Base-by-base conservation (phyloP, 768 basidiomycete genomes). In the Xerocomus brunneocitrinus region DNA sequence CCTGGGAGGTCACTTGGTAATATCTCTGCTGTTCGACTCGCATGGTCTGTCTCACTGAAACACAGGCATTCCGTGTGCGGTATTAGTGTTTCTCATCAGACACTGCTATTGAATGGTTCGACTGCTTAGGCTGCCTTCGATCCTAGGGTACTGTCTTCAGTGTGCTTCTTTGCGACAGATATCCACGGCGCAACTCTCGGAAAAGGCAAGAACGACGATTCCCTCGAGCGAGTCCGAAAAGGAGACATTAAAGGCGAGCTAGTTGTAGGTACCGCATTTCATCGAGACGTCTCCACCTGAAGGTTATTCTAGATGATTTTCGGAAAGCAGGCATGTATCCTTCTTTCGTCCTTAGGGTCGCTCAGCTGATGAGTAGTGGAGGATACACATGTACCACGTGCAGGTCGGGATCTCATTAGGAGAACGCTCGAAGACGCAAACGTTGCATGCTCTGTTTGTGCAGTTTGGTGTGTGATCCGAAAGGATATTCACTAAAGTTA, bases 91-190 rank as follows among this genome's bases (percentile, higher is more conserved):
- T 47, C 8, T 46, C 16, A 19, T 56, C 34, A 24, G 35, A 28
- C 25, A 13, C 22, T 28, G 9, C 19, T 5, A 31, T 42, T 59
- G 43, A 63, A 49, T 22, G 5, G 4, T 27, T 28, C 3, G 3
- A 5, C 13, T 14, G 39, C 16, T 5, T 53, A 95, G 91, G 91
- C 91, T 46, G 90, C 93, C 0, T 94, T 98, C 65, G 89, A 98
- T 66, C 74, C 79, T 5, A 83, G 95, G 32, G 80, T 97, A 24
- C 75, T 91, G 3, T 76, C 95, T 1, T 79, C 90, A 0, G 89
- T 95, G 39, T 97, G 94, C 72, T 98, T 91, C 75, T 98, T 98
- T 64, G 92, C 89, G 2, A 98, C 95, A 14, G 94, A 95, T 67
- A 83, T 98, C 43, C 95, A 98, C 69, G 77, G 77, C 45, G 90